phyloP scores from a whole-genome alignment of 2,329 filamentous ascomycete genomes.

The Ploettnerulaceae sp. region DNA sequence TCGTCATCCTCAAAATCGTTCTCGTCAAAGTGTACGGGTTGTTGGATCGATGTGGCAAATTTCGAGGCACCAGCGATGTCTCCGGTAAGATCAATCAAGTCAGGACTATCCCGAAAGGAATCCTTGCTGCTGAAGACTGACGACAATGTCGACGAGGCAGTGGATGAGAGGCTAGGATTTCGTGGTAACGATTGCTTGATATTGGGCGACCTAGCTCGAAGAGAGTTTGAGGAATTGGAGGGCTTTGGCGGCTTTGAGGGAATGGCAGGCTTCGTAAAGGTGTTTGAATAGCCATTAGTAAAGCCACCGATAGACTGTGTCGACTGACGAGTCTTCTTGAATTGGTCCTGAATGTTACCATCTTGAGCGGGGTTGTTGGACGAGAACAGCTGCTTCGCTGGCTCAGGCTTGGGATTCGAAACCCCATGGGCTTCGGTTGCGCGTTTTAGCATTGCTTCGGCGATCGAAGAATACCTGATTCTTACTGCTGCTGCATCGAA shows the following conservation, averaged over 20 bases:
- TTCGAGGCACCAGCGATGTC: constrained; percentile 26
- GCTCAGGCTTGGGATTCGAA: constrained; percentile 23
- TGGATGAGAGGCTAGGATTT: constrained; percentile 34
- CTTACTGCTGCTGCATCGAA: constrained; percentile 21
- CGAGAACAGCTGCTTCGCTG: constrained; percentile 49
- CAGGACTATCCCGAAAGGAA: constrained; percentile 44
- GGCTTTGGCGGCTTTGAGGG: constrained; percentile 3
- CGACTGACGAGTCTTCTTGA: constrained; percentile 42
- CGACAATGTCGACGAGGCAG: constrained; percentile 26
- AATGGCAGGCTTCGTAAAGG: constrained; percentile 1
- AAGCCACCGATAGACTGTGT: constrained; percentile 34
- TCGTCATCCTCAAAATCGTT: constrained; percentile 86
- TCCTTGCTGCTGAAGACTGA: constrained; percentile 40
- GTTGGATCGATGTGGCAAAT: neutral
- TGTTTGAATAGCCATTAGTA: constrained; percentile 29
- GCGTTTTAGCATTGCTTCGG: constrained; percentile 34
- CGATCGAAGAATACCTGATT: constrained; percentile 29
- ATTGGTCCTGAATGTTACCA: constrained; percentile 47
- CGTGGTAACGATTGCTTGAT: constrained; percentile 14
- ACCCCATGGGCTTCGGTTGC: constrained; percentile 25
- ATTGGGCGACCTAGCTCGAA: constrained; percentile 26
- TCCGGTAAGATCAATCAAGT: constrained; percentile 37
- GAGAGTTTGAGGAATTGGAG: constrained; percentile 16
- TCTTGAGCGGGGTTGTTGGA: constrained; percentile 49
- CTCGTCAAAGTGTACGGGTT: constrained; percentile 48